Conservation (phyloP, 1,284 basidiomycete genomes). For the Sporisorium scitamineum region DNA sequence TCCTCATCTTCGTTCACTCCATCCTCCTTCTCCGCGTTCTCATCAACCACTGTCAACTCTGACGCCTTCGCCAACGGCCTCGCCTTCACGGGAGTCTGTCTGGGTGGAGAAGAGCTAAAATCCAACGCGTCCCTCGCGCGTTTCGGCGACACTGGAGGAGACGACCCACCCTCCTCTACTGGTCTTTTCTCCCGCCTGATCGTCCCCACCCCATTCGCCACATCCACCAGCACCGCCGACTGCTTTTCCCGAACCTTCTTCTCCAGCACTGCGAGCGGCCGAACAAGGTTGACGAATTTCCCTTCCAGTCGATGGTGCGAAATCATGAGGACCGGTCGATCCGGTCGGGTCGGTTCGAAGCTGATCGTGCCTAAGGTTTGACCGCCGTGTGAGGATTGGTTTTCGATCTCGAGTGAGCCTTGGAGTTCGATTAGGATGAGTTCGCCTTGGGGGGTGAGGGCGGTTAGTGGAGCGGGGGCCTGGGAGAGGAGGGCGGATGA, state of each 20-base stretch:
- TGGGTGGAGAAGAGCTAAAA: conserved; percentile 47
- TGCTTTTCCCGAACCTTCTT: conserved; percentile 36
- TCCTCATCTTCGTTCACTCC: conserved; percentile 12
- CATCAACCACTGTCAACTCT: conserved; percentile 19
- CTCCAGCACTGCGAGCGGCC: conserved; percentile 61
- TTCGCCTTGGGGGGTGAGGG: conserved; percentile 56
- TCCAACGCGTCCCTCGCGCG: conserved; percentile 29
- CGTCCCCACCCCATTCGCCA: conserved; percentile 3
- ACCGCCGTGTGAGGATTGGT: conserved; percentile 35
- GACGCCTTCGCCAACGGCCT: conserved; percentile 1
- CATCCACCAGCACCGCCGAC: conserved; percentile 23
- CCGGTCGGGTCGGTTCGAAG: conserved; percentile 70
- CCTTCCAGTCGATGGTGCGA: conserved; percentile 91
- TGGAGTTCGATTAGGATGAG: conserved; percentile 66
- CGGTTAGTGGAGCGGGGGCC: conserved; percentile 31
- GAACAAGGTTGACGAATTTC: conserved; percentile 77
- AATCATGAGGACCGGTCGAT: conserved; percentile 81
- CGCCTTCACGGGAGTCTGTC: conserved; percentile 10
- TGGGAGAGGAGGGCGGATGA: neutral
- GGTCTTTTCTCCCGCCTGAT: conserved; percentile 8
- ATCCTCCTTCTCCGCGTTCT: conserved; percentile 6
- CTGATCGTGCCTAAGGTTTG: conserved; percentile 57
- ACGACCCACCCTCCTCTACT: neutral
- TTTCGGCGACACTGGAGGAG: conserved; percentile 9
- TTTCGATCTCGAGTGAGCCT: conserved; percentile 64